A percentile compares a stretch with the other conserved stretches of the same genome.
These are phyloP conservation scores for Sclerotinia sclerotiorum DNA, from an alignment of 2,329 filamentous ascomycete genomes.

Conservation along the genomic window DNA sequence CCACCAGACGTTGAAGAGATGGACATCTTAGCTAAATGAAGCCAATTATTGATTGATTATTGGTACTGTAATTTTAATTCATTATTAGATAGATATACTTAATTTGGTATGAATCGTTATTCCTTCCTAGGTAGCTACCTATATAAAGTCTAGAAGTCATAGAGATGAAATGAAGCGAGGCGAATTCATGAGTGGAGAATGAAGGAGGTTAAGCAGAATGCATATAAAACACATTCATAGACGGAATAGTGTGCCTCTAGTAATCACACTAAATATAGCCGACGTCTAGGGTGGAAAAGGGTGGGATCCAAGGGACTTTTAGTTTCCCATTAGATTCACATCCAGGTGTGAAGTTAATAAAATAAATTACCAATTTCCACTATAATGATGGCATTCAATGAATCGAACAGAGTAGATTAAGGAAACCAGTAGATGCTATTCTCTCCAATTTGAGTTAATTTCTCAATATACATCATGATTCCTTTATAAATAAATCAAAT, in stretches of 20 bases:
- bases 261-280: not conserved
- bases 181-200: not conserved
- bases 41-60: not conserved
- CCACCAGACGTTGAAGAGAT: not conserved
- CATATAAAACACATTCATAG: not conserved
- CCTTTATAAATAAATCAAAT: not conserved
- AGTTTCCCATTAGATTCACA: not conserved
- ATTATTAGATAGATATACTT: not conserved
- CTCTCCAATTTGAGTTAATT: not conserved
- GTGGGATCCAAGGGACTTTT: constrained; percentile 7
- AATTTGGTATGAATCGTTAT: too few relatives aligned
- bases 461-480: not conserved
- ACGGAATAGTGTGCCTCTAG: not conserved
- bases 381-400: not conserved
- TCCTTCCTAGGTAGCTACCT: too few relatives aligned
- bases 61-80: constrained; percentile 9
- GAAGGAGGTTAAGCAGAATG: not conserved
- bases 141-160: not conserved
- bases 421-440: not conserved
- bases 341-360: not conserved
- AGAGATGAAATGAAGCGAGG: not conserved
- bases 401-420: not conserved
- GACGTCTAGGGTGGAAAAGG: not conserved
- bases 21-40: not conserved
- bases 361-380: not conserved